Percentiles rank a stretch among this genome's conserved stretches.
Conservation (phyloP, 371 early-diverging fungal species). For the Mucor lusitanicus region DNA sequence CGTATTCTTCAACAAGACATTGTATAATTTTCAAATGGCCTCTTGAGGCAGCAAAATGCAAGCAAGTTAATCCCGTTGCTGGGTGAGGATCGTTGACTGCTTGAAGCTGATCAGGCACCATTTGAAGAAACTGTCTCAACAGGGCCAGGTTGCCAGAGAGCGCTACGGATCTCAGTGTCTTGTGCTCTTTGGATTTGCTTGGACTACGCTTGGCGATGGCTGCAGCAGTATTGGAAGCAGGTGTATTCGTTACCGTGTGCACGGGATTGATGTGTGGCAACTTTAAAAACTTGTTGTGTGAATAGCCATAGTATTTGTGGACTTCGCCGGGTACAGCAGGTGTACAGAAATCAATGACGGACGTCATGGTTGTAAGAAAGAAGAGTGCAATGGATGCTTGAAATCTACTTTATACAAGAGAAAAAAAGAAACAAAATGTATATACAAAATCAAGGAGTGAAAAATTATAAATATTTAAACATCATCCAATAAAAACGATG, state of each 20-base stretch:
- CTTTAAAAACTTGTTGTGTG: slow-evolving; percentile 57
- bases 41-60: slow-evolving; percentile 72
- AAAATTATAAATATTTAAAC: background rate
- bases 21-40: slow-evolving; percentile 65
- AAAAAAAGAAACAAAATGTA: background rate
- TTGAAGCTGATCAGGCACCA: slow-evolving; percentile 23
- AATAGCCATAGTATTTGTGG: slow-evolving; percentile 67
- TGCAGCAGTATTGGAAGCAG: background rate
- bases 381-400: slow-evolving; percentile 16
- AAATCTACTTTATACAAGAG: slow-evolving; percentile 24
- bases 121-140: slow-evolving; percentile 20
- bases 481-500: background rate
- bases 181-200: slow-evolving; percentile 14
- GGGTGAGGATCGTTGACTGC: slow-evolving; percentile 39
- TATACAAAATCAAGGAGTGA: background rate
- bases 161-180: slow-evolving; percentile 34
- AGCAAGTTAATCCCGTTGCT: slow-evolving; percentile 63
- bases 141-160: slow-evolving; percentile 26
- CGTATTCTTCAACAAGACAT: slow-evolving; percentile 60
- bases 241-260: slow-evolving; percentile 42
- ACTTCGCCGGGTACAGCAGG: slow-evolving; percentile 68
- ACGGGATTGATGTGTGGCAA: slow-evolving; percentile 45
- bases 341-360: slow-evolving; percentile 57
- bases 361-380: slow-evolving; percentile 3
- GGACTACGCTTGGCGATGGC: background rate